These are phyloP conservation scores for Viscum album DNA, from an alignment of 177 flowering plant species.

Conservation along the genomic window DNA sequence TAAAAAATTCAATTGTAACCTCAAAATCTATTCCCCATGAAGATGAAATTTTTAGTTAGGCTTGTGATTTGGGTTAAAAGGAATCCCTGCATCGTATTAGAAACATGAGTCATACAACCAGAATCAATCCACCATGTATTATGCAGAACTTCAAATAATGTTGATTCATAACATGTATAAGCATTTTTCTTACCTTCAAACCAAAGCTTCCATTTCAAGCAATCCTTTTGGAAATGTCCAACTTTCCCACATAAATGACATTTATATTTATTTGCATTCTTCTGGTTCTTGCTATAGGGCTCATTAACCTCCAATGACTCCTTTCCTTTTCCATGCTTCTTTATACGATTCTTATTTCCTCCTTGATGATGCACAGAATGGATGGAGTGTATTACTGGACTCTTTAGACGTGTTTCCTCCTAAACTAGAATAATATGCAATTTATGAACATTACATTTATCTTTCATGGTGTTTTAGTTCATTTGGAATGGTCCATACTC, in stretches of 20 bases:
- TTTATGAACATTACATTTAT: conserved; percentile 11
- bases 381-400: background rate
- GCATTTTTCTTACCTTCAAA: no score
- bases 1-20: background rate
- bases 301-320: background rate
- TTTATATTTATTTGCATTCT: background rate
- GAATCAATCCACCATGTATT: no score
- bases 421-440: conserved; percentile 11
- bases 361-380: conserved; percentile 2
- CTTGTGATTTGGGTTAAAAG: no score
- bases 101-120: no score
- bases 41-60: background rate
- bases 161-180: no score
- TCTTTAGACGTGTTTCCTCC: conserved; percentile 13
- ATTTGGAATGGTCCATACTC: conserved; percentile 19
- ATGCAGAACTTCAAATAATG: no score
- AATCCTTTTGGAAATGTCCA: background rate
- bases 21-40: background rate
- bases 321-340: background rate
- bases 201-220: no score
- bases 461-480: conserved; percentile 12
- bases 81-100: no score
- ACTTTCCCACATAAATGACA: background rate
- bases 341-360: background rate
- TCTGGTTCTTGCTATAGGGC: background rate